Base-by-base conservation (phyloP, 371 early-diverging fungal genomes). In the Mortierella sp. region DNA sequence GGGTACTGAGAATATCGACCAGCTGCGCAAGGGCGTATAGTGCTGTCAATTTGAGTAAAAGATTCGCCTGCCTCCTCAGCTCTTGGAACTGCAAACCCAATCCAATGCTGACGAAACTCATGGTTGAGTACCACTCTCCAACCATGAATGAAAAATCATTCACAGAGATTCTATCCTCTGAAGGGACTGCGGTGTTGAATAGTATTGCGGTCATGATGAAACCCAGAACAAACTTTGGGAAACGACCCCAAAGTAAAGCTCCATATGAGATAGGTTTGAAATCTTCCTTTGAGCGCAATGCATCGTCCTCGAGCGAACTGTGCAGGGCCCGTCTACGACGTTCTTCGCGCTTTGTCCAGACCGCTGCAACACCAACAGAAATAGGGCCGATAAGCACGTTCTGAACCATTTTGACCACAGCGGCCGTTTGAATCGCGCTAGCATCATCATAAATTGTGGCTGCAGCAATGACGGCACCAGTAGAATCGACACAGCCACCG, bases 381-480 rank as follows among this genome's bases (percentile, higher is more conserved):
- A 91, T 73, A 24, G 90, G 90, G 1, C 91, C 91, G 68, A 91
- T 91, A 43, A 91, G 75, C 12, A 89, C 87, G 47, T 90, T 91
- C 65, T 91, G 91, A 52, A 91, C 86, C 90, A 91, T 91, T 67
- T 91, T 91, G 64, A 90, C 91, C 11, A 91, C 87, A 60, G 89
- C 91, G 4, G 90, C 83, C 0, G 90, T 90, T 47, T 88, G 84
- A 55, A 91, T 83, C 2, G 91, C 89, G 12, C 83, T 83, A 37
- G 86, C 83, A 51, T 87, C 88, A 32, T 87, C 87, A 72, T 90
- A 91, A 32, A 91, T 91, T 49, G 87, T 88, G 3, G 91, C 88
- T 12, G 91, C 85, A n/a, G 90, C 91, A 85, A 91, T 88, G 30
- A 91, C 91, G n/a, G 90, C 90, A 30, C 91, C 91, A 5, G 91